phyloP scores from a whole-genome alignment of 2,329 filamentous ascomycete species.

The Alternaria brassicicola region DNA sequence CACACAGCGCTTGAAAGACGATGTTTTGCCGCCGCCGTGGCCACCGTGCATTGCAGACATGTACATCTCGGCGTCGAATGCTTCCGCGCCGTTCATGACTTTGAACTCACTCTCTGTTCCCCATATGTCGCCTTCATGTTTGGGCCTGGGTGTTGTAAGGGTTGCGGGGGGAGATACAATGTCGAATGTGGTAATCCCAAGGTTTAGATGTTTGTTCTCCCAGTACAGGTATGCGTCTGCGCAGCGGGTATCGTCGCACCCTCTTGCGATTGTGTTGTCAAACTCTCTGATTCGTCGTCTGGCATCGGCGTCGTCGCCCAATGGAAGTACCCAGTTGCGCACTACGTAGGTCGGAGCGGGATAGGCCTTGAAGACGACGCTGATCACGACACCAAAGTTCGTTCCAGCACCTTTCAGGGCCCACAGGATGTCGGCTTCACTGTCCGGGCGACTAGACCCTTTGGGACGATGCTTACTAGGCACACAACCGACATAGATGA shows the following conservation, averaged over 20 bases:
- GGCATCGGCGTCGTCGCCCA: constrained; percentile 41
- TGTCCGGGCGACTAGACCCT: constrained; percentile 52
- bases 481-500: constrained; percentile 61
- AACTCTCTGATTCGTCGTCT: constrained; percentile 50
- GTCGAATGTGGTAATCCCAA: constrained; percentile 61
- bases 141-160: neutral
- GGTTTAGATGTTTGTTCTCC: constrained; percentile 52
- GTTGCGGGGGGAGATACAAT: constrained; percentile 17
- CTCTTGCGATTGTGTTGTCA: constrained; percentile 47
- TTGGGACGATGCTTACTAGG: constrained; percentile 54
- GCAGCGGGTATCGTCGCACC: constrained; percentile 55
- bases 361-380: constrained; percentile 59
- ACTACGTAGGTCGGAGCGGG: constrained; percentile 50
- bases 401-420: constrained; percentile 64
- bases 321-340: constrained; percentile 37
- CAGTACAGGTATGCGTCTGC: constrained; percentile 64
- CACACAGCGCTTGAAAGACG: constrained; percentile 68
- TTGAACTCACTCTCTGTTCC: constrained; percentile 42
- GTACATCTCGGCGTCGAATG: constrained; percentile 68
- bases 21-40: constrained; percentile 64
- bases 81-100: constrained; percentile 54
- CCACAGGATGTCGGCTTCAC: constrained; percentile 63
- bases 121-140: constrained; percentile 23
- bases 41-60: constrained; percentile 65
- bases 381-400: constrained; percentile 65